Conservation (phyloP, 2,329 filamentous ascomycete genomes). For the Pezicula radicicola region DNA sequence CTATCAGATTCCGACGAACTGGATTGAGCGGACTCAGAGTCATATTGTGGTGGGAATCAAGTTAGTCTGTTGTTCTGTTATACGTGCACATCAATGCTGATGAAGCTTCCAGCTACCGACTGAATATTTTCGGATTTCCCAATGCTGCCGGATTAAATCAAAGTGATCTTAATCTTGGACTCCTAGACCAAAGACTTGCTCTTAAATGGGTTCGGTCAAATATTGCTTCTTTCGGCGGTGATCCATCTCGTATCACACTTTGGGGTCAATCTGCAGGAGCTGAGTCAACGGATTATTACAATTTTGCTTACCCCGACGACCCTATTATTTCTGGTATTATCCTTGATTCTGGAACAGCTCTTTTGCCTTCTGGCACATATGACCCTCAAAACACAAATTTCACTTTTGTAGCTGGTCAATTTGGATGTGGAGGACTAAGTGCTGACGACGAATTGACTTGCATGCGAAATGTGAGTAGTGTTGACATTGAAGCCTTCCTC, state of each 20-base stretch:
- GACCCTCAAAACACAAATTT: conserved; percentile 19
- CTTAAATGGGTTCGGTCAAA: conserved; percentile 58
- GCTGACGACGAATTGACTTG: conserved; percentile 21
- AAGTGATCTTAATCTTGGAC: conserved; percentile 35
- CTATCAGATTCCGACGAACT: conserved; percentile 14
- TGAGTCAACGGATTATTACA: conserved; percentile 20
- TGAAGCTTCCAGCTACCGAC: conserved; percentile 20
- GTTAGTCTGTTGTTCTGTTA: conserved; percentile 16
- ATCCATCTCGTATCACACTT: conserved; percentile 34
- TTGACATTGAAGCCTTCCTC: conserved; percentile 13
- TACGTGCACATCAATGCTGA: not conserved
- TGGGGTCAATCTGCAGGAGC: conserved; percentile 27
- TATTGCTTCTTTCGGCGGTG: conserved; percentile 55
- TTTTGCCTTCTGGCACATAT: conserved; percentile 1
- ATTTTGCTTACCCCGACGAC: conserved; percentile 20
- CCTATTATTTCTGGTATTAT: conserved; percentile 21
- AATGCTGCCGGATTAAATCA: conserved; percentile 13
- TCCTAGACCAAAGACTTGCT: conserved; percentile 56
- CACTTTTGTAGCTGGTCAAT: conserved; percentile 17
- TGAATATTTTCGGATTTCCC: conserved; percentile 29
- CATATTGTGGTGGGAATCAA: conserved; percentile 31
- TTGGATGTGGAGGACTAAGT: conserved; percentile 21
- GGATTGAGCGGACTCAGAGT: conserved; percentile 13
- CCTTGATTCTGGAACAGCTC: conserved; percentile 14
- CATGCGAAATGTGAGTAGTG: conserved; percentile 17